phyloP scores from a whole-genome alignment of 1,284 basidiomycete genomes.

The Sphaerobolus stellatus region DNA sequence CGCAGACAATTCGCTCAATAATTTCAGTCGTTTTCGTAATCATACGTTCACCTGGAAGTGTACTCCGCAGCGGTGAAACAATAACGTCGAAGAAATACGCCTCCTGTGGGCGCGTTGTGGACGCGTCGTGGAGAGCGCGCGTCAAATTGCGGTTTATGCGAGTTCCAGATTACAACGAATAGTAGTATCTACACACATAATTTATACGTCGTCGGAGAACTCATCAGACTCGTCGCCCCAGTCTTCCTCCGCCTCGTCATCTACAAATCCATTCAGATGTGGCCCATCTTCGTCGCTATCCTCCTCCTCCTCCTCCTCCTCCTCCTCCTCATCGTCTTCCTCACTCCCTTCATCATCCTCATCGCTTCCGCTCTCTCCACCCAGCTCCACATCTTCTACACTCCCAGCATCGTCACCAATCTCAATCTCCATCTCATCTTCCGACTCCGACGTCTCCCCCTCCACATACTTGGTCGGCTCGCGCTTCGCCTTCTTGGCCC shows the following conservation, averaged over 20 bases:
- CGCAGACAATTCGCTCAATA: not conserved
- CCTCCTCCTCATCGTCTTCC: slow-evolving; percentile 45
- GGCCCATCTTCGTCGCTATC: slow-evolving; percentile 45
- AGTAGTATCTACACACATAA: not conserved
- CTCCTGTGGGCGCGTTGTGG: not conserved
- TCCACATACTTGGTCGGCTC: slow-evolving; percentile 59
- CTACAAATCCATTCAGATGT: slow-evolving; percentile 59
- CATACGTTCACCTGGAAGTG: not conserved
- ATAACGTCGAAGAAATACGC: not conserved
- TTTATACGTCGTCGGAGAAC: slow-evolving; percentile 49
- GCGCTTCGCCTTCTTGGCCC: slow-evolving; percentile 24
- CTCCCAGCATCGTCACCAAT: slow-evolving; percentile 44
- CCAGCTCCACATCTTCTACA: slow-evolving; percentile 25
- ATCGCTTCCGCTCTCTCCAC: slow-evolving; percentile 48
- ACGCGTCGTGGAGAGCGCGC: not conserved
- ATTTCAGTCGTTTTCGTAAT: not conserved
- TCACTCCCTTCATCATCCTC: slow-evolving; percentile 59
- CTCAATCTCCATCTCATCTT: slow-evolving; percentile 54
- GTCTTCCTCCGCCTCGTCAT: slow-evolving; percentile 70
- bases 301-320: slow-evolving; percentile 50
- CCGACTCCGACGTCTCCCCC: slow-evolving; percentile 57
- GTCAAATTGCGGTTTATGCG: not conserved
- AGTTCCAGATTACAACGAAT: not conserved
- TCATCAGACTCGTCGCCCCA: slow-evolving; percentile 58
- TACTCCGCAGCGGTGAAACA: not conserved